phyloP scores from a whole-genome alignment of 2,329 filamentous ascomycete species.

The Xylariomycetidae sp. region DNA sequence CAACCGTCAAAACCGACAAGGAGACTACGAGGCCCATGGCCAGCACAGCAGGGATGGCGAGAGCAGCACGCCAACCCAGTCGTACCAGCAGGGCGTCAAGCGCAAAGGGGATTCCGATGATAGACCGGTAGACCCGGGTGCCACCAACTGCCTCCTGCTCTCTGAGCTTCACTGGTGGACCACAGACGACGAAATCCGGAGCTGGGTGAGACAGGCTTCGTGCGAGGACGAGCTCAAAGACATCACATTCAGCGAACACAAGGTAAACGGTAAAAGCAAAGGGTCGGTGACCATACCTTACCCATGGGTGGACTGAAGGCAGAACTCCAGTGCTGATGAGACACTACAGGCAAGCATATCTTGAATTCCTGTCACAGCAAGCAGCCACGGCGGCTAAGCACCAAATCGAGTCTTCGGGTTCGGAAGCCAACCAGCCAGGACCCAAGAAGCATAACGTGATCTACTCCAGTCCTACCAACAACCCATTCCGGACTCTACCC shows the following conservation, averaged over 20 bases:
- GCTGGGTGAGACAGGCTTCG: constrained; percentile 73
- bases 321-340: constrained; percentile 4
- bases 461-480: constrained; percentile 70
- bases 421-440: constrained; percentile 46
- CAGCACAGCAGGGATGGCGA: constrained; percentile 26
- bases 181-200: constrained; percentile 88
- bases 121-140: constrained; percentile 51
- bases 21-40: constrained; percentile 33
- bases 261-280: constrained; percentile 98
- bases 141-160: constrained; percentile 70
- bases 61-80: constrained; percentile 24
- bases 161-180: constrained; percentile 96
- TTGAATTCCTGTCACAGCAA: constrained; percentile 78
- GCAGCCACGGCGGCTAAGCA: constrained; percentile 82
- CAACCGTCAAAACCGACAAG: constrained; percentile 31
- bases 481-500: constrained; percentile 85
- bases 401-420: constrained; percentile 57
- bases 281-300: constrained; percentile 61
- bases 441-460: constrained; percentile 68
- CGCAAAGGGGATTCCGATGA: constrained; percentile 56
- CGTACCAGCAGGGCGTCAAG: constrained; percentile 51
- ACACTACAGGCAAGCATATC: constrained; percentile 60
- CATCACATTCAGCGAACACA: constrained; percentile 95
- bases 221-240: constrained; percentile 84
- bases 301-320: neutral